Conservation (phyloP, 2,329 filamentous ascomycete species). For the Incumbomyces lentus region DNA sequence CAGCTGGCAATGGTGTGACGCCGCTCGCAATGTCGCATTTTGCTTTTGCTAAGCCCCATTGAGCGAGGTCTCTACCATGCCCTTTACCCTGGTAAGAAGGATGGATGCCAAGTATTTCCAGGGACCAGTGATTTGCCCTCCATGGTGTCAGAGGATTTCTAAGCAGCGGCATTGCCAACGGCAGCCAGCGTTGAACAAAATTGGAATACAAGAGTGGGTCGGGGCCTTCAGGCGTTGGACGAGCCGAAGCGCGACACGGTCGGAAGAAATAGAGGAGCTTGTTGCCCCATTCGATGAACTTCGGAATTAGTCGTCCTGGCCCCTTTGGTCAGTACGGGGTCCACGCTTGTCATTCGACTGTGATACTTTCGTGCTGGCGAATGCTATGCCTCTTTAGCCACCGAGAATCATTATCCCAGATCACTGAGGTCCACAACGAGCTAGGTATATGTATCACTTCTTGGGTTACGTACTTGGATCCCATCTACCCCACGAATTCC, state of each 20-base stretch:
- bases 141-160: constrained; percentile 7
- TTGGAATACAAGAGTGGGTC: constrained; percentile 9
- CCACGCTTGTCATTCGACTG: too few relatives aligned
- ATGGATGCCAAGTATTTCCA: constrained; percentile 10
- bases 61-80: constrained; percentile 8
- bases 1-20: constrained; percentile 8
- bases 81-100: constrained; percentile 11
- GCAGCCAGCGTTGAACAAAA: constrained; percentile 5
- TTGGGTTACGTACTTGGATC: constrained; percentile 13
- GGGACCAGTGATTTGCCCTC: constrained; percentile 11
- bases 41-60: constrained; percentile 5
- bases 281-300: background rate
- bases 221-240: constrained; percentile 25
- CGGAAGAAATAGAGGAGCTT: background rate
- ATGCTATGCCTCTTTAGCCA: too few relatives aligned
- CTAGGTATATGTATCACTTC: background rate
- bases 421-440: too few relatives aligned
- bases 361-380: too few relatives aligned
- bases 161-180: constrained; percentile 3
- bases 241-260: constrained; percentile 8
- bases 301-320: background rate
- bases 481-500: constrained; percentile 10
- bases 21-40: constrained; percentile 7
- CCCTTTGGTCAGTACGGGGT: background rate
- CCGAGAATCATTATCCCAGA: too few relatives aligned